Base-by-base conservation (phyloP, 345 rosid genomes). In the Leavenworthia alabamica region DNA sequence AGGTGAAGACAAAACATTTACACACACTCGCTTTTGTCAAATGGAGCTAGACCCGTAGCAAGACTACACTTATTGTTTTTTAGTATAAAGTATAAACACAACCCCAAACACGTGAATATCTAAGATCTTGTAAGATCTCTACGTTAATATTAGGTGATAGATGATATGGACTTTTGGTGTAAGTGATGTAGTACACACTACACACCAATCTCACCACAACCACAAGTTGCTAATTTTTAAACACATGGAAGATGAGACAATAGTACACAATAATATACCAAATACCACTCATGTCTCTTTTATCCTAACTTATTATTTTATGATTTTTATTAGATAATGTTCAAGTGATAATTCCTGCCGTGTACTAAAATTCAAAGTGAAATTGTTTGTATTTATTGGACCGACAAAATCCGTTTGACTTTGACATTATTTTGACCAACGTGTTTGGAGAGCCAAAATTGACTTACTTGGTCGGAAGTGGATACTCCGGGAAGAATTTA, bases 391-490 rank as follows among this genome's bases (percentile, higher is more conserved):
- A 29, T 46, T 55, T 32, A 33, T 6, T n/a, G n/a, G 68, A 55
- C 52, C 13, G n/a, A 70, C 45, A 46, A 37, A 26, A 55, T 31
- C 43, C 27, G 39, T 64, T 55, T 70, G 69, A 63, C 59, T 55
- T 29, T 37, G 52, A 15, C 63, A 8, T 28, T 20, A 3, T 8
- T n/a, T 40, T 31, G 53, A 57, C 59, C 24, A 40, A 45, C 48
- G 57, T 55, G 26, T 60, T 24, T 5, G 26, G 12, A 52, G 48
- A 42, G 15, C 6, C 46, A 14, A 23, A 13, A 7, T 55, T 64
- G 33, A 75, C 97, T 78, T 86, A 93, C 99, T 80, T 87, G 81
- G 88, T 83, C 8, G 99, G 99, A 59, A 93, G 67, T 12, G 96
- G 92, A 35, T 93, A 89, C 51, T 87, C 96, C 0, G 96, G 99